A percentile compares a stretch with the other conserved stretches of the same genome.
Evolutionary conservation across 139 green algal genomes (phyloP).

Genomic region (Auxenochlorella pyrenoidosa): DNA sequence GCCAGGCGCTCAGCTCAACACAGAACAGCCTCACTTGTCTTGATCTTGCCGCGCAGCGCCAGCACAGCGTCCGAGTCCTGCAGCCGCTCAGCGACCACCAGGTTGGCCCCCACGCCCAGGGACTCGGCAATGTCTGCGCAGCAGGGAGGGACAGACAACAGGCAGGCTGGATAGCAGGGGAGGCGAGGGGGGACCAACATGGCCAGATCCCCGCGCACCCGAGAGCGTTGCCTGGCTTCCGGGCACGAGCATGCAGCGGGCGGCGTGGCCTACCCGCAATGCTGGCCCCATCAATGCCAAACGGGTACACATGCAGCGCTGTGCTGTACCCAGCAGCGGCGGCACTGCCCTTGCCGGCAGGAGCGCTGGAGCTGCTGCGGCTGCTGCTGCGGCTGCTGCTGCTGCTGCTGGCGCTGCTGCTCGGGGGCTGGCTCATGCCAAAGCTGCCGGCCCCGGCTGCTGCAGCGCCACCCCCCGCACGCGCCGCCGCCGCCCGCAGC

Average conservation of each 20-base stretch:
- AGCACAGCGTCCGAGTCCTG: conserved; percentile 74
- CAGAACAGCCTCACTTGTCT: conserved; percentile 23
- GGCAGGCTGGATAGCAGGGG: too few relatives aligned
- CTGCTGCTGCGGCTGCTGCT: background rate
- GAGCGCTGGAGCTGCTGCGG: too few relatives aligned
- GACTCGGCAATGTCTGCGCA: background rate
- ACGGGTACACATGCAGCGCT: conserved; percentile 17
- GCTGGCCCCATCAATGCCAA: background rate
- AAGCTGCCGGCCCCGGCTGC: background rate
- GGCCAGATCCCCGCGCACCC: too few relatives aligned
- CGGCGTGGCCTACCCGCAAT: background rate
- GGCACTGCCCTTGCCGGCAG: background rate
- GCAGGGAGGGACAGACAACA: too few relatives aligned
- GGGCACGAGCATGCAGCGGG: too few relatives aligned
- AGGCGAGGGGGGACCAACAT: too few relatives aligned
- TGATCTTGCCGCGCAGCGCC: conserved; percentile 59
- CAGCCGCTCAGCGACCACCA: conserved; percentile 24
- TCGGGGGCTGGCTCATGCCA: background rate
- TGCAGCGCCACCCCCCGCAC: background rate
- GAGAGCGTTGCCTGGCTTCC: too few relatives aligned
- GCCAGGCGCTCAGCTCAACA: background rate
- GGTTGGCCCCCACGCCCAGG: conserved; percentile 8
- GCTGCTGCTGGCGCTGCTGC: conserved; percentile 16
- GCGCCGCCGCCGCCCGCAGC: background rate
- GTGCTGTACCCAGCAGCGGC: background rate